These are phyloP conservation scores for Exophiala spinifera DNA, from an alignment of 2,329 filamentous ascomycete species.

Conservation along the genomic window DNA sequence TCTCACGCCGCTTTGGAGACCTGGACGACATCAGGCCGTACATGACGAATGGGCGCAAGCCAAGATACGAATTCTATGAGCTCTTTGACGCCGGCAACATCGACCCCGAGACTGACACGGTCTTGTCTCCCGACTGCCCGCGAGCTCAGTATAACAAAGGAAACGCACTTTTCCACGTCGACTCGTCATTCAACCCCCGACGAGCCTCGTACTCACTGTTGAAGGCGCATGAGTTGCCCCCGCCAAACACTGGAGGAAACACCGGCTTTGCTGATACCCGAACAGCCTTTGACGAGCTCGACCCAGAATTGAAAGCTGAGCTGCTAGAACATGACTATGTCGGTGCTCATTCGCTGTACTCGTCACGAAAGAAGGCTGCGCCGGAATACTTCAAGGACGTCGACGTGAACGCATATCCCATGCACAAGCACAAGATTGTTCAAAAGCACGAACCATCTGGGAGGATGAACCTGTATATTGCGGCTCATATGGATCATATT, in stretches of 20 bases:
- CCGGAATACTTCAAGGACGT: constrained; percentile 51
- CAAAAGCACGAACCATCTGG: constrained; percentile 53
- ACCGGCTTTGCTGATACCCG: constrained; percentile 56
- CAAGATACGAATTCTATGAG: constrained; percentile 49
- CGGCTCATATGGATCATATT: constrained; percentile 53
- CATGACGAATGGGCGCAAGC: constrained; percentile 44
- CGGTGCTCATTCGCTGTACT: constrained; percentile 50
- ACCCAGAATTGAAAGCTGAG: constrained; percentile 35
- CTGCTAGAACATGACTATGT: constrained; percentile 45
- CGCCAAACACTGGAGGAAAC: constrained; percentile 47
- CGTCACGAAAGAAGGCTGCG: constrained; percentile 52
- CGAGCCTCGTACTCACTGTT: constrained; percentile 53
- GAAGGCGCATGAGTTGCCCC: constrained; percentile 50
- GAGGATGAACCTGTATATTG: constrained; percentile 54
- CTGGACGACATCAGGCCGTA: constrained; percentile 49
- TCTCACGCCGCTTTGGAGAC: constrained; percentile 24
- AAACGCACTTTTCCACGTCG: constrained; percentile 55
- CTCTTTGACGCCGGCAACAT: constrained; percentile 60
- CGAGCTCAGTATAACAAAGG: constrained; percentile 33
- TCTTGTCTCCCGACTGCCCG: constrained; percentile 39
- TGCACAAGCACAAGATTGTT: constrained; percentile 48
- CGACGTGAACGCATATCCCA: constrained; percentile 38
- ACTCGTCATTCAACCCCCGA: constrained; percentile 55
- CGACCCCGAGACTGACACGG: constrained; percentile 43
- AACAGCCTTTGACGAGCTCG: constrained; percentile 50